Conservation (phyloP, 371 early-diverging fungal genomes). For the Nosema bombycis region DNA sequence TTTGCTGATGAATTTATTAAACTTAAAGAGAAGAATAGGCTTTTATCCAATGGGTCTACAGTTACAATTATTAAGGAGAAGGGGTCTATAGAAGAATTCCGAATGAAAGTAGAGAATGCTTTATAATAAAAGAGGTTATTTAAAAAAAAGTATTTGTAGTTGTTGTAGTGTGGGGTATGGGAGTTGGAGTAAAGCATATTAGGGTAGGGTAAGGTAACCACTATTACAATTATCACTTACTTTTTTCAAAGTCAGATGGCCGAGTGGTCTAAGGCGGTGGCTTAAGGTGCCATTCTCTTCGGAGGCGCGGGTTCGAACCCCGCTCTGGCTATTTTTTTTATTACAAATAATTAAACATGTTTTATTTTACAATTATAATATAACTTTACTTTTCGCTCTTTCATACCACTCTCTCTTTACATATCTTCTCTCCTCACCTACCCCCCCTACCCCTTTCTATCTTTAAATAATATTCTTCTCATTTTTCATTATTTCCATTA, state of each 20-base stretch:
- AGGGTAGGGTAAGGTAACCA: too few species aligned
- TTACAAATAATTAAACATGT: neutral
- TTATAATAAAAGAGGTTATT: slow-evolving; percentile 40
- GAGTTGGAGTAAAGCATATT: too few species aligned
- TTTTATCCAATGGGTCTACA: slow-evolving; percentile 54
- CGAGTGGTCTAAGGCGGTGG: slow-evolving; percentile 66
- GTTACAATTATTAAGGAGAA: slow-evolving; percentile 63
- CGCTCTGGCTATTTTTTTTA: slow-evolving; percentile 60
- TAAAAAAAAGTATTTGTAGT: too few species aligned
- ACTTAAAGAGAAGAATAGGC: slow-evolving; percentile 66
- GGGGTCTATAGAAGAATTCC: slow-evolving; percentile 59
- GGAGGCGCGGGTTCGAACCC: slow-evolving; percentile 66
- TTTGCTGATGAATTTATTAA: slow-evolving; percentile 76
- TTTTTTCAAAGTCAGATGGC: slow-evolving; percentile 57
- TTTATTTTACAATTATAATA: too few species aligned
- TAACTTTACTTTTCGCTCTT: too few species aligned
- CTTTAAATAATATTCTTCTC: too few species aligned
- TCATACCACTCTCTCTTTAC: too few species aligned
- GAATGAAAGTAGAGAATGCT: slow-evolving; percentile 46
- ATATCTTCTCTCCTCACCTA: too few species aligned
- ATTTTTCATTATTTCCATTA: too few species aligned
- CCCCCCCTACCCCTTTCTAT: too few species aligned
- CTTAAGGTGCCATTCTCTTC: slow-evolving; percentile 65
- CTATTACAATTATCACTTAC: neutral
- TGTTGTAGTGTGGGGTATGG: too few species aligned